These are phyloP conservation scores for Aegilops speltoides DNA, from an alignment of 176 grass and related monocot genomes.

Conservation along the genomic window DNA sequence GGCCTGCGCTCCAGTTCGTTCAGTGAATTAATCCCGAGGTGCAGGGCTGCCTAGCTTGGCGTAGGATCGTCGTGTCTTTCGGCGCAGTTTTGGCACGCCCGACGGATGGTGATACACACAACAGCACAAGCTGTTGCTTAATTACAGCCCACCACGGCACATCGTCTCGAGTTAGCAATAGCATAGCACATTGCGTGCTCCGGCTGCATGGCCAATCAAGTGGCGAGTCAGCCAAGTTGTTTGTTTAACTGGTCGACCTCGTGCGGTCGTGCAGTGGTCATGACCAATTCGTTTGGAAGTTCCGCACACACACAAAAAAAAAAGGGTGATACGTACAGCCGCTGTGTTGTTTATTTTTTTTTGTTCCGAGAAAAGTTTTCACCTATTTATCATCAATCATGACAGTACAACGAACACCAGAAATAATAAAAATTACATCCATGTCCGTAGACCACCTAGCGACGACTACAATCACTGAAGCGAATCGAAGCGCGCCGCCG, in stretches of 20 bases:
- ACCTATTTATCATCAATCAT: too few species aligned
- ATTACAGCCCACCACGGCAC: not conserved
- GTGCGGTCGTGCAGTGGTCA: not conserved
- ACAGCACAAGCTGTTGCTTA: not conserved
- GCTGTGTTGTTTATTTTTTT: too few species aligned
- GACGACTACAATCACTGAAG: too few species aligned
- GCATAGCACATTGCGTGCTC: too few species aligned
- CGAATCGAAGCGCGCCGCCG: too few species aligned
- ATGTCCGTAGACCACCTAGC: too few species aligned
- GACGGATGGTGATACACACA: not conserved
- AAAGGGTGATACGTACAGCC: too few species aligned
- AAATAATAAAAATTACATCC: too few species aligned
- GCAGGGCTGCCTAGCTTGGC: not conserved
- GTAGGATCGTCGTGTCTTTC: not conserved
- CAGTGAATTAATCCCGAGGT: not conserved
- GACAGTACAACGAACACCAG: too few species aligned
- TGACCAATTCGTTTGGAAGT: not conserved
- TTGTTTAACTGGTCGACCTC: not conserved
- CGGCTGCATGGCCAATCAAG: too few species aligned
- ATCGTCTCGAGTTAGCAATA: not conserved
- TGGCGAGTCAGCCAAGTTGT: not conserved
- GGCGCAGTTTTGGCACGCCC: not conserved
- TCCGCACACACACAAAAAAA: too few species aligned
- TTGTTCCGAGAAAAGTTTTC: too few species aligned
- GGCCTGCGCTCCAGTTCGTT: not conserved